phyloP scores from a whole-genome alignment of 495 filamentous ascomycete species.

The Aspergillus panamensis region DNA sequence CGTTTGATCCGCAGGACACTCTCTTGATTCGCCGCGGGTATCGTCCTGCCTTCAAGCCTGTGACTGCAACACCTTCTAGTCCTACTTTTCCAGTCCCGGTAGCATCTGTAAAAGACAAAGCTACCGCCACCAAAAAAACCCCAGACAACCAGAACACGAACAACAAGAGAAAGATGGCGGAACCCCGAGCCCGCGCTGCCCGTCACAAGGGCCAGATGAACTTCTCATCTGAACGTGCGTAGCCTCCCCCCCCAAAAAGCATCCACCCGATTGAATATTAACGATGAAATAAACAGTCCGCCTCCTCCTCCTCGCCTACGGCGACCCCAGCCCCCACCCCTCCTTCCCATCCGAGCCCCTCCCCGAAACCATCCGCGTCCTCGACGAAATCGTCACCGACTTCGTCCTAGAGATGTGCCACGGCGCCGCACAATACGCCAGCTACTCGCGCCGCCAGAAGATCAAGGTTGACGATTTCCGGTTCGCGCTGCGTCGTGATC shows the following conservation, averaged over 20 bases:
- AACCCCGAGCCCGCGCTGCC: constrained; percentile 71
- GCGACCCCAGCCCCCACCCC: constrained; percentile 57
- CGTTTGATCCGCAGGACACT: constrained; percentile 25
- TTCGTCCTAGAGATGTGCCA: constrained; percentile 87
- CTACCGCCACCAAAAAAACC: not conserved
- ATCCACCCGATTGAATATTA: not conserved
- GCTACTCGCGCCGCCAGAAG: constrained; percentile 81
- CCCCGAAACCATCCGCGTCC: constrained; percentile 74
- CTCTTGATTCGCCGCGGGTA: constrained; percentile 29
- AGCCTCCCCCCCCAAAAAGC: not conserved
- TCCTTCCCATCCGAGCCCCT: constrained; percentile 56
- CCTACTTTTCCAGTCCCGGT: not conserved
- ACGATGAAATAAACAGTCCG: constrained; percentile 51
- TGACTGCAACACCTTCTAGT: not conserved
- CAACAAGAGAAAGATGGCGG: constrained; percentile 43
- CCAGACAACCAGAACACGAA: constrained; percentile 12
- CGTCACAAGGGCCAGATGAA: constrained; percentile 89
- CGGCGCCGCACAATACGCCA: constrained; percentile 75
- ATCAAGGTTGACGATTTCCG: constrained; percentile 98
- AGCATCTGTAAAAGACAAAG: not conserved
- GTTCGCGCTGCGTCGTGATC: constrained; percentile 82
- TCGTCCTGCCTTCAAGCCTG: constrained; percentile 22
- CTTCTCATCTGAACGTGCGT: constrained; percentile 75
- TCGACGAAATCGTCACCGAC: constrained; percentile 93
- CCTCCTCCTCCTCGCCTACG: constrained; percentile 80